Evolutionary conservation across 116 monocot genomes (phyloP).

Genomic region (Phalaenopsis hybrid): DNA sequence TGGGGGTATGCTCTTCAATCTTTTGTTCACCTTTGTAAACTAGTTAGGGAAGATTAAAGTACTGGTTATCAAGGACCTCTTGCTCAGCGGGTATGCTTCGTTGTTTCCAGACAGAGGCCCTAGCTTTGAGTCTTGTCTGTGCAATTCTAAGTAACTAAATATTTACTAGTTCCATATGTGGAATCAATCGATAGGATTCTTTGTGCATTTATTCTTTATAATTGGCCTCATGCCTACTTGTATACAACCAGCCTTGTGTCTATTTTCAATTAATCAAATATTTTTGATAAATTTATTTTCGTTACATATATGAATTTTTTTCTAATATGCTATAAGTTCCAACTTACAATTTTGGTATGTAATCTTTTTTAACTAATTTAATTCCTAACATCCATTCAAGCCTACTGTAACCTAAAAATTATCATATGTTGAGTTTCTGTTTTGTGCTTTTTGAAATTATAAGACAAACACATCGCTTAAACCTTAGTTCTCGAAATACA

Average conservation of each 20-base stretch:
- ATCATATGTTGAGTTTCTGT: neutral
- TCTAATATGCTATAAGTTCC: neutral
- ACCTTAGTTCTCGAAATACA: neutral
- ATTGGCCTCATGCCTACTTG: neutral
- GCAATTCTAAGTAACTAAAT: neutral
- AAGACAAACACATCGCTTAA: neutral
- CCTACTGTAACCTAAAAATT: neutral
- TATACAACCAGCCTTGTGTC: neutral
- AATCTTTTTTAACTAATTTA: neutral
- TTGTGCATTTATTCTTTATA: neutral
- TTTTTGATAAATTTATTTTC: too few species aligned
- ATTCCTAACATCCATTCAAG: neutral
- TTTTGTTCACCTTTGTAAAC: neutral
- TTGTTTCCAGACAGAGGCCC: too few species aligned
- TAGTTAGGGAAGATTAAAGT: neutral
- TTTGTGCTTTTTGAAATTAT: neutral
- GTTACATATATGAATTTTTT: neutral
- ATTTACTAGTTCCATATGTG: neutral
- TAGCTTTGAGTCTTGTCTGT: too few species aligned
- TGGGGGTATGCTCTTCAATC: slow-evolving; percentile 64
- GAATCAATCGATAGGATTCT: neutral
- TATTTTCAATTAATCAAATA: too few species aligned
- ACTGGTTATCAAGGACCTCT: neutral
- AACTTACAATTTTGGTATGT: neutral
- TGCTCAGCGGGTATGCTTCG: too few species aligned